phyloP scores from a whole-genome alignment of 2,329 filamentous ascomycete genomes.

The Colletotrichum euphorbiae region DNA sequence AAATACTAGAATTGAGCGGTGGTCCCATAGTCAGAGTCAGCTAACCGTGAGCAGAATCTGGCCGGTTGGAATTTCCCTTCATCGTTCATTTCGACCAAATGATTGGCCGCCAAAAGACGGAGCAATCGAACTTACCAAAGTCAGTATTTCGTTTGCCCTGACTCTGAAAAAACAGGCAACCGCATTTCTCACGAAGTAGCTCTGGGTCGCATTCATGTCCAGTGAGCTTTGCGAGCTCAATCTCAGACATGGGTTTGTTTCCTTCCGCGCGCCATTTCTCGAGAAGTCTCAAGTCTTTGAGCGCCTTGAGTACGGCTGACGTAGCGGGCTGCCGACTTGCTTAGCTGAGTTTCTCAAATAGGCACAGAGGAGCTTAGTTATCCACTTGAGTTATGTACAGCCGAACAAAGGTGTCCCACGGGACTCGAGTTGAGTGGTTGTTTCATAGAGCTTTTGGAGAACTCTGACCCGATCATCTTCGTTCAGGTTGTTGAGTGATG shows the following conservation, averaged over 20 bases:
- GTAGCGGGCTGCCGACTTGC: neutral
- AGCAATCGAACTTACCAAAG: conserved; percentile 1
- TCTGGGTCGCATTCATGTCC: neutral
- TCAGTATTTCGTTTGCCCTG: neutral
- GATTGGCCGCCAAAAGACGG: conserved; percentile 10
- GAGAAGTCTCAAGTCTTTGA: neutral
- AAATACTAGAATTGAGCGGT: conserved; percentile 2
- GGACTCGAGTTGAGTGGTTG: conserved; percentile 10
- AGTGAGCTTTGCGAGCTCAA: neutral
- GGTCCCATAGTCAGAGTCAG: neutral
- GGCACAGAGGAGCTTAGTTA: neutral
- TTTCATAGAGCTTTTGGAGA: conserved; percentile 12
- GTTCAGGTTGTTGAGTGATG: neutral
- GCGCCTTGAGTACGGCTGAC: neutral
- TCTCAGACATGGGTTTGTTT: neutral
- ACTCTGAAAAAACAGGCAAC: neutral
- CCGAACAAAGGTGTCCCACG: conserved; percentile 21
- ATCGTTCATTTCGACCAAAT: neutral
- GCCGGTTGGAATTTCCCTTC: neutral
- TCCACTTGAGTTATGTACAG: conserved; percentile 7
- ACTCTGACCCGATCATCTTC: conserved; percentile 1
- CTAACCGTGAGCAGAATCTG: neutral
- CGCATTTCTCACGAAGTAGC: conserved; percentile 14
- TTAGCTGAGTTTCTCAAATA: neutral
- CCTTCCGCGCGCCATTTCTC: conserved; percentile 1